These are phyloP conservation scores for Parmelia sp. DNA, from an alignment of 495 filamentous ascomycete species.

Conservation along the genomic window DNA sequence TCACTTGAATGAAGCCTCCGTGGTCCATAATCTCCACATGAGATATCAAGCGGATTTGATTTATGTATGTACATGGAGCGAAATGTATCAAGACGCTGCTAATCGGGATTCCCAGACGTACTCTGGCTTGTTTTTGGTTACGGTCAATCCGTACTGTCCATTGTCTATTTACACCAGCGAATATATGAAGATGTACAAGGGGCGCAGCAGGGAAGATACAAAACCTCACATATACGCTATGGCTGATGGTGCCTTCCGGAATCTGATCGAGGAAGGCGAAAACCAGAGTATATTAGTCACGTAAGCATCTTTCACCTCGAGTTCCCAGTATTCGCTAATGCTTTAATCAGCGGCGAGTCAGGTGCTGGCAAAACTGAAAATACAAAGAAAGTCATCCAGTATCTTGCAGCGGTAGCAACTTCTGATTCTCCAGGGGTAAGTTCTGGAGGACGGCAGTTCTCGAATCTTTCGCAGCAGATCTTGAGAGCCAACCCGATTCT, in stretches of 20 bases:
- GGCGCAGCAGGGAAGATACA: conserved; percentile 80
- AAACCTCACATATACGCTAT: conserved; percentile 97
- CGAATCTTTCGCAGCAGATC: conserved; percentile 94
- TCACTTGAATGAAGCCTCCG: conserved; percentile 93
- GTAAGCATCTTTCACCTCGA: conserved; percentile 33
- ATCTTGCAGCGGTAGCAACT: conserved; percentile 88
- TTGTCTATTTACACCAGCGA: conserved; percentile 95
- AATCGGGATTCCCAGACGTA: conserved; percentile 57
- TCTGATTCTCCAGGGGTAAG: conserved; percentile 66
- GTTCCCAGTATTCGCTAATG: not conserved
- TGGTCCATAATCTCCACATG: conserved; percentile 93
- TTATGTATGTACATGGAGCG: conserved; percentile 50
- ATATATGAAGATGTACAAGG: conserved; percentile 95
- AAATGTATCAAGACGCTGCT: conserved; percentile 2
- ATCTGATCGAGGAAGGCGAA: conserved; percentile 87
- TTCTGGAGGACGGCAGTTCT: conserved; percentile 58
- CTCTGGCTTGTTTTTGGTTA: conserved; percentile 93
- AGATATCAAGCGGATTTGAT: conserved; percentile 93
- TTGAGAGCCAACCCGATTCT: conserved; percentile 94
- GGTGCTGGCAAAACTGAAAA: conserved; percentile 99
- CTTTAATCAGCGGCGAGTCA: conserved; percentile 66
- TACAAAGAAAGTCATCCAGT: conserved; percentile 99
- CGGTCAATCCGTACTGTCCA: conserved; percentile 93
- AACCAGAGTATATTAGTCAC: conserved; percentile 98
- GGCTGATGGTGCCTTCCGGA: conserved; percentile 96